Conservation (phyloP, 164 flowering plant species). For the Buxus sempervirens region DNA sequence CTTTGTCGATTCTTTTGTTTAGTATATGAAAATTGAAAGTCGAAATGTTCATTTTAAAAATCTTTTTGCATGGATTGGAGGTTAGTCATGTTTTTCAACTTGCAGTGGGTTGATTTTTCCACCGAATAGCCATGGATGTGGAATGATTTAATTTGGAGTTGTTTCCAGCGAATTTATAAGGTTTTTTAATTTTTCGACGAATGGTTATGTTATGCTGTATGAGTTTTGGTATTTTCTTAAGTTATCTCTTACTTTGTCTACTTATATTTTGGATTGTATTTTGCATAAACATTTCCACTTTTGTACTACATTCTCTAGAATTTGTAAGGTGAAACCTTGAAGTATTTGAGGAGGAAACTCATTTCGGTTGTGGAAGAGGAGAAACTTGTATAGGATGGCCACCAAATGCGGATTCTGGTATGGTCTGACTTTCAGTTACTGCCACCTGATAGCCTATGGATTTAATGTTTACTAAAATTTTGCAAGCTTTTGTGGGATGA, state of each 20-base stretch:
- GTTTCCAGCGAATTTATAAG: background rate
- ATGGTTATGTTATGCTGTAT: background rate
- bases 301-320: background rate
- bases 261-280: background rate
- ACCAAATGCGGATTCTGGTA: conserved; percentile 17
- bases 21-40: no score
- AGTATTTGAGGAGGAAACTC: background rate
- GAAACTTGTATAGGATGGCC: conserved; percentile 19
- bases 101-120: background rate
- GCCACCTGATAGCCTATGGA: no score
- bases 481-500: background rate
- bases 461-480: background rate
- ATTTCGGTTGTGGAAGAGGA: conserved; percentile 5
- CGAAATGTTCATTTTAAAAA: background rate
- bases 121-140: background rate
- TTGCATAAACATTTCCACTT: background rate
- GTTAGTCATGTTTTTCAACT: background rate
- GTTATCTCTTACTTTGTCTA: background rate
- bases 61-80: background rate
- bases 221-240: background rate
- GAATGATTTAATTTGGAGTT: background rate
- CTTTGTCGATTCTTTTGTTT: background rate
- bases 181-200: background rate
- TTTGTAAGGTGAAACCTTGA: conserved; percentile 11
- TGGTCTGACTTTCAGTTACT: background rate